Percentiles rank a stretch among this genome's conserved stretches.
These are phyloP conservation scores for Lasiosphaeria hispida DNA, from an alignment of 495 filamentous ascomycete species.

Conservation along the genomic window DNA sequence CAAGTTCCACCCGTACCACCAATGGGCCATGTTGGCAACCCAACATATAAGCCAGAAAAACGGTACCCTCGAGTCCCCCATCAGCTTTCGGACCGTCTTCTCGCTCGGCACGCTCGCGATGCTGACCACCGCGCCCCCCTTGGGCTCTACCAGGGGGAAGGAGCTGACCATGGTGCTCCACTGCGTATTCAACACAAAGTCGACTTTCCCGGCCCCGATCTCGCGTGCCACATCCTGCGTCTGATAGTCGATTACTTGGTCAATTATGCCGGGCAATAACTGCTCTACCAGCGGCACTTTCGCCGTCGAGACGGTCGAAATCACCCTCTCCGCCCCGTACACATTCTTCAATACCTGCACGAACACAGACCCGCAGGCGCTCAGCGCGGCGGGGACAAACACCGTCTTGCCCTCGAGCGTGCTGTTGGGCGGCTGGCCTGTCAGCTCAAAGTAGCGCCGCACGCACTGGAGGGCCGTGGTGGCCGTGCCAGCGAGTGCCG, in stretches of 20 bases:
- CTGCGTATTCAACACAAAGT: conserved; percentile 55
- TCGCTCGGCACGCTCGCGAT: conserved; percentile 42
- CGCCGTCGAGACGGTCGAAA: conserved; percentile 37
- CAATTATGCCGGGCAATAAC: conserved; percentile 7
- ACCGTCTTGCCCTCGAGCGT: conserved; percentile 53
- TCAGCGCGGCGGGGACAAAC: conserved; percentile 52
- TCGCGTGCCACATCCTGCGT: conserved; percentile 35
- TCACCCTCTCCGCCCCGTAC: not conserved
- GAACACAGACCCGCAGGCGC: conserved; percentile 48
- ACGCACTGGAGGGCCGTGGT: conserved; percentile 47
- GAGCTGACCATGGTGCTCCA: conserved; percentile 31
- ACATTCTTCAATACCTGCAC: conserved; percentile 52
- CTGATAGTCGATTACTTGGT: conserved; percentile 52
- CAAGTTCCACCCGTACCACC: conserved; percentile 34
- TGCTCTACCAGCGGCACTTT: not conserved
- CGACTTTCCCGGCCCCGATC: conserved; percentile 45
- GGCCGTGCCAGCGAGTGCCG: conserved; percentile 35
- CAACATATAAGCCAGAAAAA: conserved; percentile 27
- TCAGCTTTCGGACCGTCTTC: conserved; percentile 32
- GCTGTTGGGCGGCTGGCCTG: conserved; percentile 32
- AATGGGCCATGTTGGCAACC: conserved; percentile 36
- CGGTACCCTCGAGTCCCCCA: conserved; percentile 33
- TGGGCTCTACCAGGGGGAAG: conserved; percentile 38
- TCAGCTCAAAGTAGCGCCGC: conserved; percentile 32
- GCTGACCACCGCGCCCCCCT: conserved; percentile 42